A percentile compares a stretch with the other conserved stretches of the same genome.
Conservation (phyloP, 208 protist genomes). For the Sergeia podlipaevii region DNA sequence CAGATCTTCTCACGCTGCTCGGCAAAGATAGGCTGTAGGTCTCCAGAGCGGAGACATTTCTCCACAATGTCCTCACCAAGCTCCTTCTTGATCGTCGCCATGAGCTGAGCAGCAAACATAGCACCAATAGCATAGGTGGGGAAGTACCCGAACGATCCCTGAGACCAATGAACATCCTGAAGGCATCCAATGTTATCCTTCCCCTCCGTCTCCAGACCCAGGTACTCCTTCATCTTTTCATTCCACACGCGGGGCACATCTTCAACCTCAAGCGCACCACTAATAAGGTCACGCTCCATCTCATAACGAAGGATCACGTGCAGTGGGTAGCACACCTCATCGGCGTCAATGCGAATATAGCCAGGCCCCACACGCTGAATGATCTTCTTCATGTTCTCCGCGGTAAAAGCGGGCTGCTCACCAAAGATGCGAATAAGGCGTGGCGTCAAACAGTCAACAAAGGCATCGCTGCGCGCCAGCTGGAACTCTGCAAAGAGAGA, state of each 20-base stretch:
- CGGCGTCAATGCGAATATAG: conserved; percentile 79
- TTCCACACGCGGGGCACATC: conserved; percentile 83
- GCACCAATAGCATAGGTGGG: conserved; percentile 83
- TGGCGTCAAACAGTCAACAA: conserved; percentile 54
- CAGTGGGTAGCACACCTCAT: conserved; percentile 90
- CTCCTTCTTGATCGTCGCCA: conserved; percentile 62
- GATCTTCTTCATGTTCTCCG: conserved; percentile 45
- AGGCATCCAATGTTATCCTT: conserved; percentile 74
- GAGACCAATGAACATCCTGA: conserved; percentile 89
- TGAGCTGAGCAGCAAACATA: conserved; percentile 83
- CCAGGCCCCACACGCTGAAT: conserved; percentile 56
- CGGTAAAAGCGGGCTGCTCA: conserved; percentile 41
- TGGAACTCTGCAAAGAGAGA: conserved; percentile 85
- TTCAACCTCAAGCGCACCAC: conserved; percentile 68
- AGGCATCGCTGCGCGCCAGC: conserved; percentile 48
- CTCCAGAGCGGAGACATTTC: conserved; percentile 43
- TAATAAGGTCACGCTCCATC: conserved; percentile 83
- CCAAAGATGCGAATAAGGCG: conserved; percentile 41
- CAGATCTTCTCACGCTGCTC: conserved; percentile 78
- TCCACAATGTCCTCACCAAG: conserved; percentile 49
- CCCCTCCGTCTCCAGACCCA: conserved; percentile 72
- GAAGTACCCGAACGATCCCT: conserved; percentile 82
- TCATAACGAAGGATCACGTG: conserved; percentile 91
- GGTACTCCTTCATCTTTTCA: conserved; percentile 82
- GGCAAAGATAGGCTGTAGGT: conserved; percentile 46